phyloP scores from a whole-genome alignment of 371 early-diverging fungal genomes.

The Apophysomyces variabilis region DNA sequence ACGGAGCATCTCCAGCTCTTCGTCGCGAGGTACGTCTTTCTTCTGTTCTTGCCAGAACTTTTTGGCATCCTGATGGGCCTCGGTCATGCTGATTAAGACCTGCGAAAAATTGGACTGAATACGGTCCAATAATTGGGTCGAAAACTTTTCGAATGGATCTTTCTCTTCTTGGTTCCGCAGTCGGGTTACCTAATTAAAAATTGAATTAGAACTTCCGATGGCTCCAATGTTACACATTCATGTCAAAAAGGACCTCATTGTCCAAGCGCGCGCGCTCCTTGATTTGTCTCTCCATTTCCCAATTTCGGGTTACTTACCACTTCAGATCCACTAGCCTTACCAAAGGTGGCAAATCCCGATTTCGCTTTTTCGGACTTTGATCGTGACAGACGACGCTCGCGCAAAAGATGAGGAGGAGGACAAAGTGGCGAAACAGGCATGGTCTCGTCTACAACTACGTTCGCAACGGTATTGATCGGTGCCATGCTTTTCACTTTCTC shows the following conservation, averaged over 20 bases:
- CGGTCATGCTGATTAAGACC: constrained; percentile 36
- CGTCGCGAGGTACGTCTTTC: constrained; percentile 27
- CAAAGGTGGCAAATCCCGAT: constrained; percentile 4
- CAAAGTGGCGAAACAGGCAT: constrained; percentile 33
- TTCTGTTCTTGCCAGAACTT: constrained; percentile 46
- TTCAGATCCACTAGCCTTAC: constrained; percentile 3
- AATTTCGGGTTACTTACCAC: constrained; percentile 33
- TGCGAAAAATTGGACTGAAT: constrained; percentile 41
- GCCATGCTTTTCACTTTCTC: background rate
- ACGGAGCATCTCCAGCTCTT: constrained; percentile 23
- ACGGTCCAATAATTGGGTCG: constrained; percentile 22
- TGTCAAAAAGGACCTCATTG: background rate
- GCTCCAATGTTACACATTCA: background rate
- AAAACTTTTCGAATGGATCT: constrained; percentile 16
- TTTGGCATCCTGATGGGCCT: constrained; percentile 36
- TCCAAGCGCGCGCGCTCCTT: background rate
- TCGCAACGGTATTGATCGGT: background rate
- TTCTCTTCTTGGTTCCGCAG: constrained; percentile 11
- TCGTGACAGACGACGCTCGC: constrained; percentile 35
- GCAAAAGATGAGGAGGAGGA: constrained; percentile 44
- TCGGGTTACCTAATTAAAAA: background rate
- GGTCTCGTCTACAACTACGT: constrained; percentile 8
- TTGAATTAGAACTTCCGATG: background rate
- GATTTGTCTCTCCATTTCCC: constrained; percentile 25
- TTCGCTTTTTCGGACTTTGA: constrained; percentile 4